A percentile compares a stretch with the other conserved stretches of the same genome.
These are phyloP conservation scores for Simplicillium sp. DNA, from an alignment of 2,329 filamentous ascomycete genomes.

Conservation along the genomic window DNA sequence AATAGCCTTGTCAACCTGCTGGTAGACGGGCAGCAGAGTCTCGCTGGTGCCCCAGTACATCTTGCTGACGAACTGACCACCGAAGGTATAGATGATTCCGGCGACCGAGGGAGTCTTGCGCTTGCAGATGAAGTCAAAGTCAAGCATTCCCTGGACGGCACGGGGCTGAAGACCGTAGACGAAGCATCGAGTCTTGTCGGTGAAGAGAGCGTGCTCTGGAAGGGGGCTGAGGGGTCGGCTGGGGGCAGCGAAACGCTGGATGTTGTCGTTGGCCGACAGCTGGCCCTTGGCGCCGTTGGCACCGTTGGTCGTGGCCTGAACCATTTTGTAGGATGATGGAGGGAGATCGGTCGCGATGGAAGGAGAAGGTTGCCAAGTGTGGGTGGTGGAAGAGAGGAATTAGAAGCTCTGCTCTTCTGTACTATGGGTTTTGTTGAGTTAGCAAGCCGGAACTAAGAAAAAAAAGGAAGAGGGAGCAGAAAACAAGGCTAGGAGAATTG, in stretches of 20 bases:
- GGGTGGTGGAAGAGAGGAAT: background rate
- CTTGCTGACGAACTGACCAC: slow-evolving; percentile 99
- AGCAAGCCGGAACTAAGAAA: slow-evolving; percentile 1
- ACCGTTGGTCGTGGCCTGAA: slow-evolving; percentile 36
- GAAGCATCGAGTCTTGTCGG: slow-evolving; percentile 99
- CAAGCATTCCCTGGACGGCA: slow-evolving; percentile 86
- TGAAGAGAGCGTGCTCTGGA: slow-evolving; percentile 86
- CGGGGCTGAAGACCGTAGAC: slow-evolving; percentile 98
- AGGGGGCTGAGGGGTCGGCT: slow-evolving; percentile 87
- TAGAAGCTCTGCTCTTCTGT: background rate
- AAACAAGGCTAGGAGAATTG: background rate
- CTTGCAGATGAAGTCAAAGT: slow-evolving; percentile 99
- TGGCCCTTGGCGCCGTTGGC: slow-evolving; percentile 29
- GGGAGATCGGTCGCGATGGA: background rate
- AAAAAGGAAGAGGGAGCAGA: slow-evolving; percentile 9
- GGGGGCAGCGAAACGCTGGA: slow-evolving; percentile 88
- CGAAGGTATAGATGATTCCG: slow-evolving; percentile 99
- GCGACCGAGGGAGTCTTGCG: slow-evolving; percentile 91
- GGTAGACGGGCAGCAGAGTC: slow-evolving; percentile 96
- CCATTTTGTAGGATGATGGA: slow-evolving; percentile 34
- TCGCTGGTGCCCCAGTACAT: slow-evolving; percentile 99
- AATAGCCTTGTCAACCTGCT: slow-evolving; percentile 84
- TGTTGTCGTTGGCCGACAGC: slow-evolving; percentile 92
- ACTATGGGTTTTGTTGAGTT: background rate
- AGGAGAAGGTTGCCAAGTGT: slow-evolving; percentile 7